Evolutionary conservation across 2,329 filamentous ascomycete genomes (phyloP).

Genomic region (Lecanosticta acicola): DNA sequence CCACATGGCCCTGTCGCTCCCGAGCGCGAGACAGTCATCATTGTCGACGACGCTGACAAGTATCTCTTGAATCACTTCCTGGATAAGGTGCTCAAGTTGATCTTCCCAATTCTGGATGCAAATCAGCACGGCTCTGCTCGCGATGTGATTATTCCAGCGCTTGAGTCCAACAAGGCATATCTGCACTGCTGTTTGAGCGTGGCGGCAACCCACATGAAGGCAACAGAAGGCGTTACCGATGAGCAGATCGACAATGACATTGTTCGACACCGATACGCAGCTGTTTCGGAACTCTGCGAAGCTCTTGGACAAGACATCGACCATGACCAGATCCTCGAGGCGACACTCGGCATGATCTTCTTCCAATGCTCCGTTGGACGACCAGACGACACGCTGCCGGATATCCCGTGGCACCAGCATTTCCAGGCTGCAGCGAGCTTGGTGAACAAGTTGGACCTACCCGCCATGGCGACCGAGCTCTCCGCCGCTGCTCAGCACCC

Average conservation of each 20-base stretch:
- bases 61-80: slow-evolving; percentile 86
- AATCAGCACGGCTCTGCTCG: slow-evolving; percentile 80
- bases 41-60: slow-evolving; percentile 82
- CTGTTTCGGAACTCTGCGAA: slow-evolving; percentile 78
- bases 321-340: slow-evolving; percentile 84
- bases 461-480: slow-evolving; percentile 54
- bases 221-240: slow-evolving; percentile 58
- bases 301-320: slow-evolving; percentile 73
- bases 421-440: slow-evolving; percentile 86
- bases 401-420: slow-evolving; percentile 96
- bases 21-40: slow-evolving; percentile 65
- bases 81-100: slow-evolving; percentile 74
- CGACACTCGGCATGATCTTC: slow-evolving; percentile 90
- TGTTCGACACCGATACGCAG: slow-evolving; percentile 82
- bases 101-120: slow-evolving; percentile 87
- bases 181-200: slow-evolving; percentile 94
- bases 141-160: slow-evolving; percentile 77
- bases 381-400: slow-evolving; percentile 74
- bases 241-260: slow-evolving; percentile 85
- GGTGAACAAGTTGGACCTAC: slow-evolving; percentile 77
- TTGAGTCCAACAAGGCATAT: slow-evolving; percentile 89
- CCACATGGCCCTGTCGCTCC: slow-evolving; percentile 60
- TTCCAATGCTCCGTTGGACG: slow-evolving; percentile 90
- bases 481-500: slow-evolving; percentile 49
- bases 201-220: slow-evolving; percentile 85